These are phyloP conservation scores for Aureobasidium sp. DNA, from an alignment of 2,329 filamentous ascomycete species.

Conservation along the genomic window DNA sequence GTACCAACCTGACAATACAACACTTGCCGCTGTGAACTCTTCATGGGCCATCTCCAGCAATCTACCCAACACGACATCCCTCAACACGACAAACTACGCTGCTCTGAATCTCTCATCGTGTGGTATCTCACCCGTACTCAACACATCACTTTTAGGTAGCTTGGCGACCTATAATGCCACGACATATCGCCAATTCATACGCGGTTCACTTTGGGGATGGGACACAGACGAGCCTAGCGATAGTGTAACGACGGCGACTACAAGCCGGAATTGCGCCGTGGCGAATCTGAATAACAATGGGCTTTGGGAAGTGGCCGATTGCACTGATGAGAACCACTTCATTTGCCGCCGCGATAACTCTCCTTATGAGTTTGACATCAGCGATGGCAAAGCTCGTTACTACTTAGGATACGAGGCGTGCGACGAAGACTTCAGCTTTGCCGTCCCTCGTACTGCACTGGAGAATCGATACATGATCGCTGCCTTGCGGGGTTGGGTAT, in stretches of 20 bases:
- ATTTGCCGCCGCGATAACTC: slow-evolving; percentile 44
- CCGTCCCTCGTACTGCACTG: slow-evolving; percentile 51
- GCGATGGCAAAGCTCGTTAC: slow-evolving; percentile 30
- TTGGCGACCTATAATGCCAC: slow-evolving; percentile 42
- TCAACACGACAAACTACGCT: slow-evolving; percentile 13
- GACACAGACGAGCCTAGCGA: slow-evolving; percentile 47
- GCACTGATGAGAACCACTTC: slow-evolving; percentile 41
- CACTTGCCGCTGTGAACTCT: slow-evolving; percentile 39
- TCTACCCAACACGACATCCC: slow-evolving; percentile 16
- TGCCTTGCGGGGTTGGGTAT: slow-evolving; percentile 13
- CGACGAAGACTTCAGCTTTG: slow-evolving; percentile 42
- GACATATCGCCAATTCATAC: slow-evolving; percentile 45
- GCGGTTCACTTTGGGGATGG: slow-evolving; percentile 54
- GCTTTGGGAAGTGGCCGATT: slow-evolving; percentile 53
- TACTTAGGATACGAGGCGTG: slow-evolving; percentile 40
- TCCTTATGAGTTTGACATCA: slow-evolving; percentile 52
- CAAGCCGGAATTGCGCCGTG: slow-evolving; percentile 46
- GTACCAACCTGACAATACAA: slow-evolving; percentile 35
- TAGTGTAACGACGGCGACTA: slow-evolving; percentile 19
- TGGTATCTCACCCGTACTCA: slow-evolving; percentile 53
- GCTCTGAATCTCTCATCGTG: slow-evolving; percentile 41
- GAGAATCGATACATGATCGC: slow-evolving; percentile 52
- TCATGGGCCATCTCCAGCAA: slow-evolving; percentile 41
- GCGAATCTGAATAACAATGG: slow-evolving; percentile 41
- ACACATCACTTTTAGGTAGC: slow-evolving; percentile 43